Evolutionary conservation across 1,139 yeast genomes (phyloP).

Genomic region (Sugiyamaella pinicola): DNA sequence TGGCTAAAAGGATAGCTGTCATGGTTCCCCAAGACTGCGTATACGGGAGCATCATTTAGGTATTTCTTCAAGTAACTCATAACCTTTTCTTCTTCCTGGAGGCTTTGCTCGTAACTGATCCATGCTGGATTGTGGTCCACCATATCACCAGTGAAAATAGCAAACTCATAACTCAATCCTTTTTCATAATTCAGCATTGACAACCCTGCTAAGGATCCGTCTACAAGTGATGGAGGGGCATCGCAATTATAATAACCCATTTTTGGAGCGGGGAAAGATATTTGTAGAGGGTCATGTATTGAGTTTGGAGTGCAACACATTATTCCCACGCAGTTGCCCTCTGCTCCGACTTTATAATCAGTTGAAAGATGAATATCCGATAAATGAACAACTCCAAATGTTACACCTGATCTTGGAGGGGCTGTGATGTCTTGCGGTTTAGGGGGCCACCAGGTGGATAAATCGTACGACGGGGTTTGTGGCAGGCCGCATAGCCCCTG

Average conservation of each 20-base stretch:
- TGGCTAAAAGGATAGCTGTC: constrained; percentile 76
- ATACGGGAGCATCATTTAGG: constrained; percentile 59
- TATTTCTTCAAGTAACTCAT: constrained; percentile 58
- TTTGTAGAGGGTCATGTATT: constrained; percentile 22
- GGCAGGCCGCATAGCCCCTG: constrained; percentile 50
- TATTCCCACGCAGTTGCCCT: constrained; percentile 57
- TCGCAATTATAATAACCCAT: constrained; percentile 67
- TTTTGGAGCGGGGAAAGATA: constrained; percentile 55
- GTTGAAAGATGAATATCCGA: constrained; percentile 66
- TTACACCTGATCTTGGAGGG: constrained; percentile 43
- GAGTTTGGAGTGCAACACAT: constrained; percentile 50
- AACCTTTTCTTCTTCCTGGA: constrained; percentile 55
- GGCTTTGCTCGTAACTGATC: constrained; percentile 48
- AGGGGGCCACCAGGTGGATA: constrained; percentile 49
- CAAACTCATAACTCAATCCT: constrained; percentile 49
- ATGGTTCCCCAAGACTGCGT: constrained; percentile 69
- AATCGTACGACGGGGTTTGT: constrained; percentile 47
- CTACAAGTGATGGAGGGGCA: constrained; percentile 57
- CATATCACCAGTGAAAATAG: constrained; percentile 66
- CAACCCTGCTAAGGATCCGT: constrained; percentile 50
- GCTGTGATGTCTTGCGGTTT: constrained; percentile 44
- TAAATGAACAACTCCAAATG: constrained; percentile 65
- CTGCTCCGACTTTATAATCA: constrained; percentile 59
- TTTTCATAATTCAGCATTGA: constrained; percentile 1
- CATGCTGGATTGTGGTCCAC: constrained; percentile 57